Evolutionary conservation across 495 filamentous ascomycete species (phyloP).

Genomic region (Trypethelium eluteriae): DNA sequence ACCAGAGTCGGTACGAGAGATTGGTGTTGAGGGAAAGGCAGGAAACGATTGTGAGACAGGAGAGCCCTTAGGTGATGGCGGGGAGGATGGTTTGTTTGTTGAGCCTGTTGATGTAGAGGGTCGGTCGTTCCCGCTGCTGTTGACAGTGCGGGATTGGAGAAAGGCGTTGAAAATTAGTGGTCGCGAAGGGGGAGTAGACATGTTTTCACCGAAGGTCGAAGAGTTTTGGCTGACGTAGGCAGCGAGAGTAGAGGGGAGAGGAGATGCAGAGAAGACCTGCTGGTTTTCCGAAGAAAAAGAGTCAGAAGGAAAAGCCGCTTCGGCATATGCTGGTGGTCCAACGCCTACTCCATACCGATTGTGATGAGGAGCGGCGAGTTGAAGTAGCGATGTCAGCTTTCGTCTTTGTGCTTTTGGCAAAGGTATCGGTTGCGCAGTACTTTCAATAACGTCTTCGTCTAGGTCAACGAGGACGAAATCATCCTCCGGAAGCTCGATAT

Average conservation of each 20-base stretch:
- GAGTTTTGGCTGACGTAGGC: slow-evolving; percentile 86
- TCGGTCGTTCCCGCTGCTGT: slow-evolving; percentile 56
- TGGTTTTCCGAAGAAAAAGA: slow-evolving; percentile 80
- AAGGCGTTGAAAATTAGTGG: slow-evolving; percentile 84
- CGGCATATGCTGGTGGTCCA: slow-evolving; percentile 86
- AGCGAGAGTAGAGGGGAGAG: slow-evolving; percentile 62
- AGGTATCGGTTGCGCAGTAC: slow-evolving; percentile 60
- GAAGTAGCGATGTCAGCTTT: slow-evolving; percentile 80
- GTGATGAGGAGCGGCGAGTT: slow-evolving; percentile 84
- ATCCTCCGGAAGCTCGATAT: slow-evolving; percentile 86
- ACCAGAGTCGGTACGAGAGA: slow-evolving; percentile 83
- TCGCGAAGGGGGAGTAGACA: slow-evolving; percentile 35
- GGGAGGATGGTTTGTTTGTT: slow-evolving; percentile 36
- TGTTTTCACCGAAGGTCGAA: slow-evolving; percentile 63
- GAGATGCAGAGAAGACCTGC: slow-evolving; percentile 62
- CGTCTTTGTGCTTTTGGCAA: slow-evolving; percentile 83
- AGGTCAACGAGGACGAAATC: slow-evolving; percentile 93
- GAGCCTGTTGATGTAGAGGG: slow-evolving; percentile 78
- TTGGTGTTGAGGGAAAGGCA: slow-evolving; percentile 60
- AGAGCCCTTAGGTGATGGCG: slow-evolving; percentile 69
- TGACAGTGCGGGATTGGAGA: slow-evolving; percentile 62
- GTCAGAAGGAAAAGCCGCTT: slow-evolving; percentile 86
- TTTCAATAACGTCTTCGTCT: slow-evolving; percentile 80
- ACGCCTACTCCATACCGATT: slow-evolving; percentile 75
- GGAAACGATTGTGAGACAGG: slow-evolving; percentile 76